Conservation (phyloP, 108 stramenopile species). For the Fistulifera solaris region DNA sequence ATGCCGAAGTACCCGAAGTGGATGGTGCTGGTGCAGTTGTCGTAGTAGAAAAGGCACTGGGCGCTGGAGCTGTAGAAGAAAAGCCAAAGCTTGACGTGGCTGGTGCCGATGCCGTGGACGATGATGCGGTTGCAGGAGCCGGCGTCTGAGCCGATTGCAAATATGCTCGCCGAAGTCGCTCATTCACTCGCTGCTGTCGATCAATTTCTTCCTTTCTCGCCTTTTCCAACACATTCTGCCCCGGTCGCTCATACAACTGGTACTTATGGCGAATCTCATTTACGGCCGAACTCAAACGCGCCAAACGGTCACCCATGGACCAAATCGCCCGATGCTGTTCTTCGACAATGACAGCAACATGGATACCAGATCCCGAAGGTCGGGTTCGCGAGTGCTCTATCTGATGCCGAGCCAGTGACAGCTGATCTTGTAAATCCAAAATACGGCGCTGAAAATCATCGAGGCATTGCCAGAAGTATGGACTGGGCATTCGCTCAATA, state of each 20-base stretch:
- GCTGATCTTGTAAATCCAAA: conserved; percentile 12
- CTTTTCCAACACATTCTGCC: conserved; percentile 54
- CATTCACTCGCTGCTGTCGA: conserved; percentile 39
- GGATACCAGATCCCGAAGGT: conserved; percentile 10
- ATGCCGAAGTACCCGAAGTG: conserved; percentile 22
- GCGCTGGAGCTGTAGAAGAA: conserved; percentile 41
- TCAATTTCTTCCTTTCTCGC: conserved; percentile 42
- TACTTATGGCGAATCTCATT: conserved; percentile 42
- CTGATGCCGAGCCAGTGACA: conserved; percentile 2
- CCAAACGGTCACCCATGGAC: conserved; percentile 27
- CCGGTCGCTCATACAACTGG: conserved; percentile 25
- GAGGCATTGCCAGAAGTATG: conserved; percentile 61
- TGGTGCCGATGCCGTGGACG: conserved; percentile 33
- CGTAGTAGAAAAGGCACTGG: conserved; percentile 9
- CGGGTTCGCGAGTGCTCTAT: conserved; percentile 16
- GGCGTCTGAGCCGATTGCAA: conserved; percentile 20
- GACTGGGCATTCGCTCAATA: conserved; percentile 62
- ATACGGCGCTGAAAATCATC: conserved; percentile 45
- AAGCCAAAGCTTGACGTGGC: conserved; percentile 25
- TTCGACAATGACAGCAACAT: conserved; percentile 15
- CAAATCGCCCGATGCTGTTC: conserved; percentile 22
- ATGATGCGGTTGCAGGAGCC: conserved; percentile 19
- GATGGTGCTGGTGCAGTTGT: conserved; percentile 30
- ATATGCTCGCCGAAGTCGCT: conserved; percentile 34
- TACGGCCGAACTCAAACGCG: conserved; percentile 37